Evolutionary conservation across 2,329 filamentous ascomycete species (phyloP), one percentile per base, ranked within the genome.

Genomic region (Fusarium begoniae): DNA sequence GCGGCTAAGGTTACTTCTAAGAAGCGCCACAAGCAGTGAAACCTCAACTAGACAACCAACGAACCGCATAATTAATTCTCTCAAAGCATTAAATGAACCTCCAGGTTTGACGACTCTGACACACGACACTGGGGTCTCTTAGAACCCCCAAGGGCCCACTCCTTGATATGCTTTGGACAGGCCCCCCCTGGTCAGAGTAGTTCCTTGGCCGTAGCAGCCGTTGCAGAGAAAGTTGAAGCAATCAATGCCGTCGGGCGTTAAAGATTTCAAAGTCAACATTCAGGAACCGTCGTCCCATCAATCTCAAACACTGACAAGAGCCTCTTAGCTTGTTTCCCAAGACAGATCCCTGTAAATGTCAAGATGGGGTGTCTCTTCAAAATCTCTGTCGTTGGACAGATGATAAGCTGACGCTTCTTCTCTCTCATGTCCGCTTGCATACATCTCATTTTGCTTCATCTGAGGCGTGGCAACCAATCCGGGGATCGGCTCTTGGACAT

Each of bases 291-390:
- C 82, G 80, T 85, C 82, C 83, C 83, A 86, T 87, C 81, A 86
- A 86, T 83, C 83, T 88, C 87, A 88, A 88, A 89, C 87, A 77
- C 73, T 72, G 65, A 72, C 73, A 70, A 75, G 67, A 45, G 51
- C 66, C 57, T 64, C 71, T 67, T 77, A 74, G 75, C 74, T 65
- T 73, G 75, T 75, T 66, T 61, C 50, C 69, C 48, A 58, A 43
- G 43, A 22, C 37, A 40, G 50, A 30, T 62, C 55, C 50, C 35
- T 38, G 22, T 26, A 43, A 54, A 30, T 32, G 24, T 30, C 63
- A 45, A 63, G 38, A 67, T 61, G 57, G 54, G 48, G 55, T 51
- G 45, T 35, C 51, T 54, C 10, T 38, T 55, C 55, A 18, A 14
- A 43, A 43, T 62, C 60, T 64, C 56, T 72, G 47, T 58, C 40